These are phyloP conservation scores for Salvia rosmarinus DNA, from an alignment of 257 asterid genomes.

Conservation along the genomic window DNA sequence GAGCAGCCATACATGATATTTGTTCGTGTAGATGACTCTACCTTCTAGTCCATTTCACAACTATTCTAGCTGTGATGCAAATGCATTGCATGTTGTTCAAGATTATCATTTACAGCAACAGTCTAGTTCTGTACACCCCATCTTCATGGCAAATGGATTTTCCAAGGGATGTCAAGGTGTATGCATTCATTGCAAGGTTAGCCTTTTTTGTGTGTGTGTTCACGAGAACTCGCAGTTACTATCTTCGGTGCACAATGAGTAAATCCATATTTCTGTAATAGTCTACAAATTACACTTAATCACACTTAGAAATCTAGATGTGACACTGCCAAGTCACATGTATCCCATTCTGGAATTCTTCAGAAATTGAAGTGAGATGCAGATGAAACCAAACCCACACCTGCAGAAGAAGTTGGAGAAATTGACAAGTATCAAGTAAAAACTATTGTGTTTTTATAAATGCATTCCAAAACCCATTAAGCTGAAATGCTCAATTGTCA, in stretches of 20 bases:
- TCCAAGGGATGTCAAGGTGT: neutral
- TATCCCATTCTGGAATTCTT: no score
- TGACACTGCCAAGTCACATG: no score
- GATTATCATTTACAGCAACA: constrained; percentile 12
- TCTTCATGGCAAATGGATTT: neutral
- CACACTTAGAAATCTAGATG: no score
- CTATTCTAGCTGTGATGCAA: constrained; percentile 18
- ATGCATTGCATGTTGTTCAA: constrained; percentile 6
- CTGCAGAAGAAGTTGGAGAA: constrained; percentile 10
- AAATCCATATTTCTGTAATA: no score
- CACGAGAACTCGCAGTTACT: no score
- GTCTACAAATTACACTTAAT: no score
- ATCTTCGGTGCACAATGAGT: no score
- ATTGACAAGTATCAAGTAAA: neutral
- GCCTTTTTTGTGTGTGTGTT: no score
- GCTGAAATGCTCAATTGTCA: constrained; percentile 17
- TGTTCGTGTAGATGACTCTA: neutral
- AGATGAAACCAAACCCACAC: no score
- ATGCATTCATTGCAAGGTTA: neutral
- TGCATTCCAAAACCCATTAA: constrained; percentile 19
- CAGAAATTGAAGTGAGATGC: neutral
- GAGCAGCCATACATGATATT: neutral
- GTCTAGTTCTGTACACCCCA: neutral
- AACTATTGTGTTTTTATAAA: neutral
- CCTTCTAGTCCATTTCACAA: constrained; percentile 9